phyloP scores from a whole-genome alignment of 2,329 filamentous ascomycete genomes.

The Fusarium azukiicola region DNA sequence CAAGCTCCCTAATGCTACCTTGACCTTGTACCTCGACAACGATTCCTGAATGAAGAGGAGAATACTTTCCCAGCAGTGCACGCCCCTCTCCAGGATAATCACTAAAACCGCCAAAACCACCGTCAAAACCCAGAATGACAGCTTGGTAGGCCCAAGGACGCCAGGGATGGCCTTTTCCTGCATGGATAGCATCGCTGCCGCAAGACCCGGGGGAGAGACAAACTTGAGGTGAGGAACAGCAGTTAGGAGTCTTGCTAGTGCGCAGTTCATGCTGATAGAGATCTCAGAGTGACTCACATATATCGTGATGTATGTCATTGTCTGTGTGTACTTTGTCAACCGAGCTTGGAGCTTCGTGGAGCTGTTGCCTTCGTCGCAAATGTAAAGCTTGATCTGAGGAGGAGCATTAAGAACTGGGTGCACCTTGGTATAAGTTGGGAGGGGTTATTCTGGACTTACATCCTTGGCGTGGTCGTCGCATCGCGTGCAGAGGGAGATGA shows the following conservation, averaged over 20 bases:
- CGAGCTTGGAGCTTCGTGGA: not conserved
- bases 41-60: too few relatives aligned
- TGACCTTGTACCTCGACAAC: too few relatives aligned
- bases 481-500: not conserved
- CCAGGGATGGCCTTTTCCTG: slow-evolving; percentile 33
- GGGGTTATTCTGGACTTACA: not conserved
- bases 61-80: too few relatives aligned
- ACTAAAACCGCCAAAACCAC: not conserved
- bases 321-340: not conserved
- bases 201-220: not conserved
- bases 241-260: not conserved
- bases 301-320: not conserved
- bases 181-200: slow-evolving; percentile 38
- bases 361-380: not conserved
- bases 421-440: not conserved
- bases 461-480: slow-evolving; percentile 11
- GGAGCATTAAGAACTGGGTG: not conserved
- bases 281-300: not conserved
- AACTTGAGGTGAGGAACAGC: slow-evolving; percentile 6
- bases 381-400: not conserved
- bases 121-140: slow-evolving; percentile 19
- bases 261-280: not conserved
- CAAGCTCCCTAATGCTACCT: too few relatives aligned
- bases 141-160: not conserved
- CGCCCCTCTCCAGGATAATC: too few relatives aligned